Conservation (phyloP, 1,139 yeast species). For the Lodderomyces theae region DNA sequence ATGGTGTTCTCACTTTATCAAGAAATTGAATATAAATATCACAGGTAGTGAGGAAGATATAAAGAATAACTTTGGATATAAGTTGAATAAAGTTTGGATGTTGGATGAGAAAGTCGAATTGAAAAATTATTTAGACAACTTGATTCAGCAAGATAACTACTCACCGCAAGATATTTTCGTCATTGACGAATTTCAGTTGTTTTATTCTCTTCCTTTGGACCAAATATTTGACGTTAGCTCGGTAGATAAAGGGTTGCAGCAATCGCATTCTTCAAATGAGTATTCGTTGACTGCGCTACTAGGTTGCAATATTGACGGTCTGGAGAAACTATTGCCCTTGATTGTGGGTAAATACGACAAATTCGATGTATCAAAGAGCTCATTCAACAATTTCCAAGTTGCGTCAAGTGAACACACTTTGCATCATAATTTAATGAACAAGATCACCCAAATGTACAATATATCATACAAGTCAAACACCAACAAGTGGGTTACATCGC, state of each 20-base stretch:
- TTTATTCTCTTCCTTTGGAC: slow-evolving; percentile 61
- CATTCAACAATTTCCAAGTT: slow-evolving; percentile 30
- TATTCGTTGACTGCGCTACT: slow-evolving; percentile 59
- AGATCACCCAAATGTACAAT: slow-evolving; percentile 51
- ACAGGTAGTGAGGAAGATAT: slow-evolving; percentile 46
- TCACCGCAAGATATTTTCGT: slow-evolving; percentile 56
- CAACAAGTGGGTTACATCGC: slow-evolving; percentile 66
- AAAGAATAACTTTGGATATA: slow-evolving; percentile 30
- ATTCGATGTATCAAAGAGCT: slow-evolving; percentile 43
- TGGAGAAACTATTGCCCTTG: slow-evolving; percentile 59
- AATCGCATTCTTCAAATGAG: slow-evolving; percentile 46
- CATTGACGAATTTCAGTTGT: slow-evolving; percentile 59
- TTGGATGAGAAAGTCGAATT: slow-evolving; percentile 53
- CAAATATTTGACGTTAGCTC: slow-evolving; percentile 52
- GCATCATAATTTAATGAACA: slow-evolving; percentile 35
- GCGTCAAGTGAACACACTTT: slow-evolving; percentile 19
- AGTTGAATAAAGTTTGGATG: slow-evolving; percentile 59
- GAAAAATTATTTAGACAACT: slow-evolving; percentile 32
- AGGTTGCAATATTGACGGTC: slow-evolving; percentile 61
- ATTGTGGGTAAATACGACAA: slow-evolving; percentile 61
- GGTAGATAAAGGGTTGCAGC: slow-evolving; percentile 39
- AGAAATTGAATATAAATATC: slow-evolving; percentile 53
- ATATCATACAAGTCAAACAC: slow-evolving; percentile 58
- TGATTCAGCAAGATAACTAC: slow-evolving; percentile 34
- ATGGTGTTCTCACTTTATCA: slow-evolving; percentile 61